Conservation (phyloP, 1,284 basidiomycete species). For the Somion occarium region DNA sequence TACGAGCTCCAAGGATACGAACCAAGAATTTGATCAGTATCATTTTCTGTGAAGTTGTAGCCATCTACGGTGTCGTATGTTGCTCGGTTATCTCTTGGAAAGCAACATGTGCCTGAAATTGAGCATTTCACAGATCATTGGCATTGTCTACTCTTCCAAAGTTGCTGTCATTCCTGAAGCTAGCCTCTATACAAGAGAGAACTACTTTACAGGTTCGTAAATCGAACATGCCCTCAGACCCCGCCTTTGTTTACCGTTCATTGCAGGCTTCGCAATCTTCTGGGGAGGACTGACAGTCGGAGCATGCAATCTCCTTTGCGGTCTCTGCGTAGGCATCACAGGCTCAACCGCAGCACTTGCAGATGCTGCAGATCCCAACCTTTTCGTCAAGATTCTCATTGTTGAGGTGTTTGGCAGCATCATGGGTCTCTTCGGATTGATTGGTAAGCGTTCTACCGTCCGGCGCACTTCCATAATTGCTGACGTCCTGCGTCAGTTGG, state of each 20-base stretch:
- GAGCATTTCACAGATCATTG: slow-evolving; percentile 76
- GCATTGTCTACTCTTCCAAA: slow-evolving; percentile 90
- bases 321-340: slow-evolving; percentile 86
- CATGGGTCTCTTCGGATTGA: slow-evolving; percentile 86
- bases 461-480: slow-evolving; percentile 1
- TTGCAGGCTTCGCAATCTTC: slow-evolving; percentile 82
- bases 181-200: slow-evolving; percentile 71
- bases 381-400: slow-evolving; percentile 94
- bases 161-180: slow-evolving; percentile 56
- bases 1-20: slow-evolving; percentile 88
- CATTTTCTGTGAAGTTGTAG: slow-evolving; percentile 99
- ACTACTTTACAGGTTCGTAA: slow-evolving; percentile 84
- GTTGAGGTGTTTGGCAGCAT: slow-evolving; percentile 95
- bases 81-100: not conserved
- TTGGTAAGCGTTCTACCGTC: slow-evolving; percentile 49
- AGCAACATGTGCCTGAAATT: not conserved
- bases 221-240: slow-evolving; percentile 1
- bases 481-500: slow-evolving; percentile 49
- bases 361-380: slow-evolving; percentile 87
- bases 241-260: not conserved
- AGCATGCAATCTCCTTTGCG: slow-evolving; percentile 89
- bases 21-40: slow-evolving; percentile 99
- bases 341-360: slow-evolving; percentile 90
- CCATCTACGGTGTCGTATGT: slow-evolving; percentile 91
- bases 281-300: slow-evolving; percentile 94